A percentile compares a stretch with the other conserved stretches of the same genome.
Conservation (phyloP, 768 basidiomycete species). For the Naganishia randhawae region DNA sequence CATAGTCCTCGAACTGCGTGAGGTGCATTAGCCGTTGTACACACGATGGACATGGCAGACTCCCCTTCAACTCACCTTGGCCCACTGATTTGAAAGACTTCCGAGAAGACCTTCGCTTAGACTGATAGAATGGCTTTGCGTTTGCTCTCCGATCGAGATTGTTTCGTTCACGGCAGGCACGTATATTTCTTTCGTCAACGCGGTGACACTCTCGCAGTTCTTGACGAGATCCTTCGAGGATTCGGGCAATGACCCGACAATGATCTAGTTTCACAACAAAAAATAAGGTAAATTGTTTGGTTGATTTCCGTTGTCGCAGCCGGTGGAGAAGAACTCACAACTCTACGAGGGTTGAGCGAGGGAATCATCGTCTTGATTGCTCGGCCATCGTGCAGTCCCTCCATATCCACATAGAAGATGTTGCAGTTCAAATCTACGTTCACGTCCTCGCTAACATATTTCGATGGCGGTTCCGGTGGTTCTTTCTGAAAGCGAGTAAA, state of each 20-base stretch:
- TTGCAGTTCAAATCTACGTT: conserved; percentile 80
- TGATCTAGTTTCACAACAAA: conserved; percentile 62
- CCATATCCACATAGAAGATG: conserved; percentile 88
- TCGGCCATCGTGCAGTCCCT: conserved; percentile 92
- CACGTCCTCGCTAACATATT: conserved; percentile 72
- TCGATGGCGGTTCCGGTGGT: conserved; percentile 80
- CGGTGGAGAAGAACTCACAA: conserved; percentile 62
- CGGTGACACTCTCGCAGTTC: conserved; percentile 73
- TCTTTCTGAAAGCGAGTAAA: conserved; percentile 58
- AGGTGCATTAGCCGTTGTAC: neutral
- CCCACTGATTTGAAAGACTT: conserved; percentile 66
- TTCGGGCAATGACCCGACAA: conserved; percentile 70
- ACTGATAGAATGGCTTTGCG: conserved; percentile 87
- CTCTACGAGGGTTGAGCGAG: conserved; percentile 90
- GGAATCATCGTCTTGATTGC: conserved; percentile 95
- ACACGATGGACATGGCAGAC: neutral
- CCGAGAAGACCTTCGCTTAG: conserved; percentile 82
- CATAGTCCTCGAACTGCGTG: conserved; percentile 91
- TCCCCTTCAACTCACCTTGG: conserved; percentile 61
- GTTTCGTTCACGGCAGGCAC: conserved; percentile 71
- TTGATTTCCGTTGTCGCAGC: neutral
- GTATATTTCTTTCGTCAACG: conserved; percentile 90
- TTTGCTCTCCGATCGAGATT: conserved; percentile 90
- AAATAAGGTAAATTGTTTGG: neutral
- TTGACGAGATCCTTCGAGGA: conserved; percentile 71